Conservation (phyloP, 768 basidiomycete species). For the Termitomyces sp. region DNA sequence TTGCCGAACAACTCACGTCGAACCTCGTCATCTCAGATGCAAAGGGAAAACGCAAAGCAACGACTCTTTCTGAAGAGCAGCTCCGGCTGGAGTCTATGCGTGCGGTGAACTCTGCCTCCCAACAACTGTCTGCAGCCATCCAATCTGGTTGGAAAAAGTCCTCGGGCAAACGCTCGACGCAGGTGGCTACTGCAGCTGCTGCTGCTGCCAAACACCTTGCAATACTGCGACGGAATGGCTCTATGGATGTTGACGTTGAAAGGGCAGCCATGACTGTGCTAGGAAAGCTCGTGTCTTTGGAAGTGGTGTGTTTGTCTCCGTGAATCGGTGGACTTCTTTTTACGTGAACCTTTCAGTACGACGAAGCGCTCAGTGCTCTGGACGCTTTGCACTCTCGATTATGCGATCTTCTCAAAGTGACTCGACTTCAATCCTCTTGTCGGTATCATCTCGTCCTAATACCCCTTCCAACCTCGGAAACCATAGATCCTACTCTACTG, state of each 20-base stretch:
- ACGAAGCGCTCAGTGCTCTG: constrained; percentile 43
- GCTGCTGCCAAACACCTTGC: constrained; percentile 42
- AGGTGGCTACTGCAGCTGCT: constrained; percentile 28
- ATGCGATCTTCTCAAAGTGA: constrained; percentile 24
- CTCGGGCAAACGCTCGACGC: constrained; percentile 24
- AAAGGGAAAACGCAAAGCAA: constrained; percentile 28
- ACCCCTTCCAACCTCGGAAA: constrained; percentile 31
- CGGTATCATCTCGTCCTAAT: constrained; percentile 36
- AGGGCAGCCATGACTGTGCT: constrained; percentile 65
- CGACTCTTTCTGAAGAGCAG: constrained; percentile 26
- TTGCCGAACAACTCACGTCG: constrained; percentile 25
- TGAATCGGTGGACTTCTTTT: not conserved
- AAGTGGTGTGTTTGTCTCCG: constrained; percentile 53
- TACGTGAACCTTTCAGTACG: constrained; percentile 38
- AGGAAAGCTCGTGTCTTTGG: constrained; percentile 63
- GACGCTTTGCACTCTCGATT: constrained; percentile 44
- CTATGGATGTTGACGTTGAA: constrained; percentile 62
- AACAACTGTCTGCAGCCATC: constrained; percentile 45
- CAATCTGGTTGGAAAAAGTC: constrained; percentile 61
- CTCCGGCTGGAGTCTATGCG: constrained; percentile 51
- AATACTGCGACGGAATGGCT: constrained; percentile 40
- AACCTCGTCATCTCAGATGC: constrained; percentile 23
- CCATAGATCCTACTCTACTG: constrained; percentile 32
- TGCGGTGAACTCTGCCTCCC: constrained; percentile 58
- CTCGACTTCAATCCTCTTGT: not conserved